phyloP scores from a whole-genome alignment of 805 yeast genomes.

The Yueomyces sinensis region DNA sequence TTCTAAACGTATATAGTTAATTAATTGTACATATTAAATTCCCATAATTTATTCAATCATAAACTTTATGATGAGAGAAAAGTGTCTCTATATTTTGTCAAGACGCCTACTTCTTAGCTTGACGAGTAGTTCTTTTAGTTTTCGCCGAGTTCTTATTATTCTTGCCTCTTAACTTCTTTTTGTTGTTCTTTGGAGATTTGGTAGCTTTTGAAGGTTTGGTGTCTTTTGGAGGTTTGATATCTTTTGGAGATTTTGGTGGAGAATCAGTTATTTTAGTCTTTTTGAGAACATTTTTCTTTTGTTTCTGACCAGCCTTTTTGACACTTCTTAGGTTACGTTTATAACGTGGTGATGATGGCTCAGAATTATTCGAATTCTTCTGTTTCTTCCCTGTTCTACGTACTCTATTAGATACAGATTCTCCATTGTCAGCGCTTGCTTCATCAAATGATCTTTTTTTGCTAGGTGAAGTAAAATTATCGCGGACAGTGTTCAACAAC shows the following conservation, averaged over 20 bases:
- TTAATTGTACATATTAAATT: too few species aligned
- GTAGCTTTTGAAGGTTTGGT: background rate
- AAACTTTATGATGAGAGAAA: too few species aligned
- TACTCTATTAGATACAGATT: background rate
- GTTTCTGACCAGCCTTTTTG: slow-evolving; percentile 1
- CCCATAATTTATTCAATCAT: too few species aligned
- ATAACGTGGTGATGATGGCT: background rate
- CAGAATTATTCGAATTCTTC: slow-evolving; percentile 1
- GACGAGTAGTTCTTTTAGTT: background rate
- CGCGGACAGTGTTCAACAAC: too few species aligned
- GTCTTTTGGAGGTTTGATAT: too few species aligned
- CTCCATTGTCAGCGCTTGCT: background rate
- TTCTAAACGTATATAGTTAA: too few species aligned
- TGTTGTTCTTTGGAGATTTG: too few species aligned
- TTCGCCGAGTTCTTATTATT: background rate
- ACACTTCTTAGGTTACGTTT: slow-evolving; percentile 11
- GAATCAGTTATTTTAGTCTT: too few species aligned
- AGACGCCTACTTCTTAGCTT: background rate
- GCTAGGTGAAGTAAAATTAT: background rate
- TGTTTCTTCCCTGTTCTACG: slow-evolving; percentile 9
- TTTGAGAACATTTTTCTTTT: too few species aligned
- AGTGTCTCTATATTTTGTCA: too few species aligned
- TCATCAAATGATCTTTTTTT: background rate
- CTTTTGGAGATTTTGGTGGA: background rate
- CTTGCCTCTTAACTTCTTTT: too few species aligned